Conservation (phyloP, 139 green algal species). For the Astrephomene gubernaculifera region DNA sequence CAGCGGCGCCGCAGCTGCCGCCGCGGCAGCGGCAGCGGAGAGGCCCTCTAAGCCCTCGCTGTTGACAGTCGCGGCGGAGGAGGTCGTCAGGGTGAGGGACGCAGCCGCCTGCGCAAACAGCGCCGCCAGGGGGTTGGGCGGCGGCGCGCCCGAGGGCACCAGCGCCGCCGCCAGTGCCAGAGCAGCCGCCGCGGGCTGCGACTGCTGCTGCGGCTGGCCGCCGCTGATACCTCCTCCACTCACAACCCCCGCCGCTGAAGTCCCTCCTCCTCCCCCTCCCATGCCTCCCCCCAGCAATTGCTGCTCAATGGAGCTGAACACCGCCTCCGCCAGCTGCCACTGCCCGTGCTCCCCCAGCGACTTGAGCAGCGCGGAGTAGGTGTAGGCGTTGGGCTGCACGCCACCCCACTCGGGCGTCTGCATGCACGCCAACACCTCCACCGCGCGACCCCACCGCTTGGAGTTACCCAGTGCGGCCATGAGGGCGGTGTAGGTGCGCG, state of each 20-base stretch:
- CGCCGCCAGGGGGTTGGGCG: neutral
- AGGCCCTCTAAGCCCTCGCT: neutral
- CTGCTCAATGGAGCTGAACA: constrained; percentile 83
- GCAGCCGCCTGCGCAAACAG: constrained; percentile 14
- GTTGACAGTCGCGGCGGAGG: neutral
- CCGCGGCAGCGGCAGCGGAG: neutral
- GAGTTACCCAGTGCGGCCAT: constrained; percentile 79
- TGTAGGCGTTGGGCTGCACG: constrained; percentile 88
- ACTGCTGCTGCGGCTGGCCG: neutral
- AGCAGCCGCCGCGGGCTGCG: constrained; percentile 4
- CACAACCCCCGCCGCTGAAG: no score
- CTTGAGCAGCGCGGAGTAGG: constrained; percentile 85
- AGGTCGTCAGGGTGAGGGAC: neutral
- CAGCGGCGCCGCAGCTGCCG: neutral
- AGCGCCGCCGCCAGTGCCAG: constrained; percentile 1
- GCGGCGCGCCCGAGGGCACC: constrained; percentile 15
- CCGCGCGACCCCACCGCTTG: constrained; percentile 75
- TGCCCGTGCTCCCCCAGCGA: constrained; percentile 82
- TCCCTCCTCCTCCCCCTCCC: no score
- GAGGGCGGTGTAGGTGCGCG: constrained; percentile 91
- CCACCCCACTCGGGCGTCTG: constrained; percentile 64
- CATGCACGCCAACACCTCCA: constrained; percentile 78
- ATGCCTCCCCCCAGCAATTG: constrained; percentile 69
- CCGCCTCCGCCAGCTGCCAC: constrained; percentile 81
- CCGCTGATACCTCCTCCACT: no score